Conservation (phyloP, 106 monocot species). For the Posidonia australis region DNA sequence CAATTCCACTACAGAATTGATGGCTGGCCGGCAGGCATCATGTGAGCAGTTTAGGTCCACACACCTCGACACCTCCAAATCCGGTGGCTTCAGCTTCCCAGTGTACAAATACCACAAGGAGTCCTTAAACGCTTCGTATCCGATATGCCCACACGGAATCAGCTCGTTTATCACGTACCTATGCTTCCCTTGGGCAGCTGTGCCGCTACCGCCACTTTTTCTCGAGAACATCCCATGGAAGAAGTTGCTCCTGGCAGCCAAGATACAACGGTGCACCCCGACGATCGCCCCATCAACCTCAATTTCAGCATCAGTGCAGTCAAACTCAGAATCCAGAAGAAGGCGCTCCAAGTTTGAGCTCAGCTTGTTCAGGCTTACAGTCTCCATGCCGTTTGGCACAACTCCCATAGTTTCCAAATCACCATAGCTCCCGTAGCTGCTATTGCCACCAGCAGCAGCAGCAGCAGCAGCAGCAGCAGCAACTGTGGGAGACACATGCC, state of each 20-base stretch:
- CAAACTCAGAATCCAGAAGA: conserved; percentile 49
- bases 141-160: conserved; percentile 37
- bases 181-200: conserved; percentile 15
- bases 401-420: no score
- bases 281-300: conserved; percentile 40
- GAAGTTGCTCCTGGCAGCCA: conserved; percentile 59
- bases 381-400: conserved; percentile 28
- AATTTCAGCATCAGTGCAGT: conserved; percentile 80
- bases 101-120: conserved; percentile 78
- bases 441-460: neutral
- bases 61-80: conserved; percentile 51
- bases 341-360: conserved; percentile 71
- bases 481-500: neutral
- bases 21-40: conserved; percentile 76
- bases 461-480: neutral
- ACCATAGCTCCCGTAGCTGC: conserved; percentile 6
- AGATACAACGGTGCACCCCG: conserved; percentile 81
- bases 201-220: neutral
- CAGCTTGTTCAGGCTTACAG: conserved; percentile 46
- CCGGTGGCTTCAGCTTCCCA: conserved; percentile 55
- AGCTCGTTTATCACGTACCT: conserved; percentile 53
- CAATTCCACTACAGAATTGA: conserved; percentile 65
- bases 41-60: conserved; percentile 60
- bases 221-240: conserved; percentile 20
- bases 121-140: conserved; percentile 67